phyloP scores from a whole-genome alignment of 2,329 filamentous ascomycete genomes.

The Metarhizium humberi region DNA sequence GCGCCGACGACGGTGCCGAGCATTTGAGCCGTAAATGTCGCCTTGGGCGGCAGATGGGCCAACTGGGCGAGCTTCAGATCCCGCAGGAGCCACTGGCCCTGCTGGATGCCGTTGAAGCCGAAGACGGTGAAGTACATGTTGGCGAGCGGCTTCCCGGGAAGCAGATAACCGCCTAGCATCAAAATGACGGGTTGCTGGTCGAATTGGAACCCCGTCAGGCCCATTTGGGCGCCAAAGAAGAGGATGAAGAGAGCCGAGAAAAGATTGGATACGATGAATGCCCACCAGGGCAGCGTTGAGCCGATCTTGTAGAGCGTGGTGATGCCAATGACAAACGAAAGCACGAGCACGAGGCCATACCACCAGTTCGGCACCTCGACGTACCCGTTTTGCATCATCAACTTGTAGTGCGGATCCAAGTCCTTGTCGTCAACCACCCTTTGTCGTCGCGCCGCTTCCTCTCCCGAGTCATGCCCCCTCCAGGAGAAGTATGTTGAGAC shows the following conservation, averaged over 20 bases:
- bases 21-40: slow-evolving; percentile 24
- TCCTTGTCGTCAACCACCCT: not conserved
- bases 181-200: slow-evolving; percentile 28
- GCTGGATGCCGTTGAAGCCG: slow-evolving; percentile 21
- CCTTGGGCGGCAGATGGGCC: slow-evolving; percentile 12
- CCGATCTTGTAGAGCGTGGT: slow-evolving; percentile 23
- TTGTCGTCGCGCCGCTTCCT: not conserved
- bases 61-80: slow-evolving; percentile 23
- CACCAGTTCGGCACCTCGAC: slow-evolving; percentile 32
- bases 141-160: slow-evolving; percentile 28
- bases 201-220: slow-evolving; percentile 23
- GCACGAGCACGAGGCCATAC: slow-evolving; percentile 24
- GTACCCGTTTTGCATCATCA: slow-evolving; percentile 27
- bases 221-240: slow-evolving; percentile 29
- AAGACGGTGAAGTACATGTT: slow-evolving; percentile 35
- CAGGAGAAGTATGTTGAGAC: slow-evolving; percentile 2
- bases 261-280: slow-evolving; percentile 27
- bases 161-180: slow-evolving; percentile 38
- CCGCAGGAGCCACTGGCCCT: slow-evolving; percentile 20
- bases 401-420: slow-evolving; percentile 27
- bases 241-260: slow-evolving; percentile 26
- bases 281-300: slow-evolving; percentile 25
- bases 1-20: slow-evolving; percentile 31
- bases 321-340: slow-evolving; percentile 23
- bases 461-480: not conserved